A percentile compares a stretch with the other conserved stretches of the same genome.
Conservation (phyloP, 305 asterid species). For the Stenogyne calaminthoides region DNA sequence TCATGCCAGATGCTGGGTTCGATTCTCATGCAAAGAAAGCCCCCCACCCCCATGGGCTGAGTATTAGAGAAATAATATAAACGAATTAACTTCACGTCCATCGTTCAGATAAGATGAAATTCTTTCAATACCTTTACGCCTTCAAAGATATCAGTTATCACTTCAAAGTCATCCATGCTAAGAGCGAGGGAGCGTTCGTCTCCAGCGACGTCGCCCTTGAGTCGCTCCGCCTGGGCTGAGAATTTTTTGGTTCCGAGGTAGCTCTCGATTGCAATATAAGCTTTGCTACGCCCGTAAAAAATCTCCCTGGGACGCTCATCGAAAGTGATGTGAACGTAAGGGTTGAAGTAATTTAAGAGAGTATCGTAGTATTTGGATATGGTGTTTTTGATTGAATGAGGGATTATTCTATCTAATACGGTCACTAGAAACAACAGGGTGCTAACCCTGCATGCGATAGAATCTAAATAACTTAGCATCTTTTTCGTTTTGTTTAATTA, state of each 20-base stretch:
- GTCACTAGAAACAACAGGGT: too few relatives aligned
- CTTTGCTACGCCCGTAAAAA: constrained; percentile 38
- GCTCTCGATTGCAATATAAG: constrained; percentile 42
- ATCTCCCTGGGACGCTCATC: constrained; percentile 38
- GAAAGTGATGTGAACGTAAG: constrained; percentile 46
- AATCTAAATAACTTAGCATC: too few relatives aligned
- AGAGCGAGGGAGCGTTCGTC: neutral
- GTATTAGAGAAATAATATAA: too few relatives aligned
- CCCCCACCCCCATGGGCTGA: too few relatives aligned
- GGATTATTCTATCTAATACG: neutral
- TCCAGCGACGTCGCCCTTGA: neutral
- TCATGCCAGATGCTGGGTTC: too few relatives aligned
- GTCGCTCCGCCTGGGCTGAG: neutral
- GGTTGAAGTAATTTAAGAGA: constrained; percentile 30
- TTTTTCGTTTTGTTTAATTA: too few relatives aligned
- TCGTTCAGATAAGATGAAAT: too few relatives aligned
- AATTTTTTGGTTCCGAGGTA: constrained; percentile 35
- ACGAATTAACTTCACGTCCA: too few relatives aligned
- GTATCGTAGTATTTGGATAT: neutral
- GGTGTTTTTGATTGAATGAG: neutral
- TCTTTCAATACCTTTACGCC: neutral
- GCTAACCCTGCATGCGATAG: too few relatives aligned
- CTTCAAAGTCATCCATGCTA: neutral
- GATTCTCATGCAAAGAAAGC: too few relatives aligned
- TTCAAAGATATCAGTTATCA: neutral